Evolutionary conservation across 345 rosid genomes (phyloP).

Genomic region (Melaleuca alternifolia): DNA sequence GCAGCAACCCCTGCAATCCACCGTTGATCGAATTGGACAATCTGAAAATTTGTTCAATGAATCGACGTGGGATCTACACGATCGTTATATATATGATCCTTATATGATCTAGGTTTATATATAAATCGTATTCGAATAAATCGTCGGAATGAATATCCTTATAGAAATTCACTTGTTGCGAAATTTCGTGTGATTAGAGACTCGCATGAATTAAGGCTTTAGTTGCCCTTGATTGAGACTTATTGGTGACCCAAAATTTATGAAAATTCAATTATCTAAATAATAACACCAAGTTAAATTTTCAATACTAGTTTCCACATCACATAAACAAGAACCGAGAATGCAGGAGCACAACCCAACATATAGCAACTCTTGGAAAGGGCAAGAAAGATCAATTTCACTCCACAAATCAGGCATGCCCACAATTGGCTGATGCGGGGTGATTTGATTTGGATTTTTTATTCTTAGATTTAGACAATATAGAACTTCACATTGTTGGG

Average conservation of each 20-base stretch:
- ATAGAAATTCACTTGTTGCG: not conserved
- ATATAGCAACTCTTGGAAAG: not conserved
- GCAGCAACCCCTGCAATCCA: not conserved
- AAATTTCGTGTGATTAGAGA: not conserved
- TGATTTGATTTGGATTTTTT: too few species aligned
- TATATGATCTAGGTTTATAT: not conserved
- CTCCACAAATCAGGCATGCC: not conserved
- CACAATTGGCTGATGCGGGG: not conserved
- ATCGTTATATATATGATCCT: fast-evolving
- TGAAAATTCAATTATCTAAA: not conserved
- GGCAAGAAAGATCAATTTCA: not conserved
- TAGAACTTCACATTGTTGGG: too few species aligned
- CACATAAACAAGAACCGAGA: not conserved
- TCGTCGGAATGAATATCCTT: not conserved
- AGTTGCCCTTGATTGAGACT: not conserved
- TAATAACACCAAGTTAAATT: not conserved
- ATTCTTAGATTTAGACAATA: too few species aligned
- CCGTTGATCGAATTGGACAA: not conserved
- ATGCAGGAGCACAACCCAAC: not conserved
- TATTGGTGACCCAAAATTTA: not conserved
- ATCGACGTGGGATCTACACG: not conserved
- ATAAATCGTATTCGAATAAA: not conserved
- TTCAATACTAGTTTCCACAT: not conserved
- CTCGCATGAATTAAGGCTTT: not conserved
- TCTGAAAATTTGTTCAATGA: not conserved